Evolutionary conservation across 495 filamentous ascomycete genomes (phyloP), one percentile per base, ranked within the genome.

Genomic region (Aspergillus sparsus): DNA sequence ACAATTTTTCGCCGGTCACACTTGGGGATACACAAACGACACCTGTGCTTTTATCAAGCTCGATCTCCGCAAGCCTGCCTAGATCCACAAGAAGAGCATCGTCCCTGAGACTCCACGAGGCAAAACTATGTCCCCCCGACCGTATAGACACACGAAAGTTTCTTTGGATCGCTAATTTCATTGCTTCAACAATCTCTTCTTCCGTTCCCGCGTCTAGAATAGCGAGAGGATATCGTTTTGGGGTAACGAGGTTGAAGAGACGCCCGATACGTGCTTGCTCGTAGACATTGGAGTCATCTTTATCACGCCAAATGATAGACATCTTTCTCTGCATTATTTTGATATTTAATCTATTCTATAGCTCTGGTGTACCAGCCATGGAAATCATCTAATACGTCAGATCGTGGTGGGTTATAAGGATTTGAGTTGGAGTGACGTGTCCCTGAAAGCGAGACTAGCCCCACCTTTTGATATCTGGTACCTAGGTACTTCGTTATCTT

Each of bases 241-340:
- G 52, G 52, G 42, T 41, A 16, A 41, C 2, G 10, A 21, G 36
- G 36, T 54, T 54, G 52, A 54, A 54, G 34, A 54, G 52, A 16
- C 15, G 10, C 5, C 10, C 27, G n/a, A 16, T 54, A 10, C 52
- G 52, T 2, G 52, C 52, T 54, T 41, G 18, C 10, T 54, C 52
- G 35, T 54, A 54, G 16, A 21, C 33, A 11, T 13, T 27, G 13
- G 36, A 8, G 1, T 31, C 10, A 11, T n/a, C 6, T 16, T 11
- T 31, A 2, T 54, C 35, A 5, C 52, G 52, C 52, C 52, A 54
- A 18, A 54, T n/a, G 7, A 54, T 54, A n/a, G 16, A 47, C 44
- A 47, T 47, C 3, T 47, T 47, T 16, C 6, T 6, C 16, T 47
- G 9, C 27, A 15, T 16, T 46, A 0, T 41, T 41, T n/a, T 8